phyloP scores from a whole-genome alignment of 2,329 filamentous ascomycete genomes.

The Metarhizium sp. region DNA sequence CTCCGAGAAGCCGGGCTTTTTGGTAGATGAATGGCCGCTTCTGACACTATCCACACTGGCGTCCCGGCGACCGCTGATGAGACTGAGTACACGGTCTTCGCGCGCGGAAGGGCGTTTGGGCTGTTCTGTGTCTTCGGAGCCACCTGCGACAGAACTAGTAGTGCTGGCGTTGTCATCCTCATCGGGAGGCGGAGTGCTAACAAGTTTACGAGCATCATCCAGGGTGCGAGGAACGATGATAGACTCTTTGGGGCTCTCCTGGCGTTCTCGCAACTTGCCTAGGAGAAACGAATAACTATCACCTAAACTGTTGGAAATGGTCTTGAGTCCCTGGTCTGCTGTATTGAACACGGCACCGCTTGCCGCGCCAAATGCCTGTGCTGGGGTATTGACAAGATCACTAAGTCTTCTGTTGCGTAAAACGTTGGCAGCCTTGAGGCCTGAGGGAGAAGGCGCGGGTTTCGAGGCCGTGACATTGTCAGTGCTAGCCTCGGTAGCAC shows the following conservation, averaged over 20 bases:
- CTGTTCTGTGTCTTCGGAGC: conserved; percentile 24
- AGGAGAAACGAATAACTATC: conserved; percentile 92
- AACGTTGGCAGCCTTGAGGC: conserved; percentile 36
- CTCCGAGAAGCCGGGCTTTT: conserved; percentile 44
- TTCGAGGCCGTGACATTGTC: conserved; percentile 25
- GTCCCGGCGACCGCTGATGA: conserved; percentile 68
- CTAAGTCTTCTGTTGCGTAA: conserved; percentile 68
- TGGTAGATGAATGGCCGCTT: conserved; percentile 52
- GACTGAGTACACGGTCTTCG: conserved; percentile 59
- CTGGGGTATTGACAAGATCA: conserved; percentile 76
- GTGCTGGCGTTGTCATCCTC: conserved; percentile 56
- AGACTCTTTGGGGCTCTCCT: conserved; percentile 32
- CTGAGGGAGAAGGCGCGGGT: conserved; percentile 26
- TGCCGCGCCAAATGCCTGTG: conserved; percentile 71
- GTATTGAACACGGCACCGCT: conserved; percentile 79
- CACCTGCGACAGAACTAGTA: conserved; percentile 38
- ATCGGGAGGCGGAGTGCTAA: conserved; percentile 60
- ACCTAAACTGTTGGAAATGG: conserved; percentile 80
- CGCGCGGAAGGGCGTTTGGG: conserved; percentile 19
- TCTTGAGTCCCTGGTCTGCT: conserved; percentile 86
- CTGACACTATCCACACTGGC: conserved; percentile 65
- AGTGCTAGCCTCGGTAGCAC: conserved; percentile 21
- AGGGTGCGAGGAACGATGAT: conserved; percentile 75
- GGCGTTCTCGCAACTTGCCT: conserved; percentile 71
- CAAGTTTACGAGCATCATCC: conserved; percentile 83